Conservation (phyloP, 139 green algal species). For the Desmodesmus armatus region DNA sequence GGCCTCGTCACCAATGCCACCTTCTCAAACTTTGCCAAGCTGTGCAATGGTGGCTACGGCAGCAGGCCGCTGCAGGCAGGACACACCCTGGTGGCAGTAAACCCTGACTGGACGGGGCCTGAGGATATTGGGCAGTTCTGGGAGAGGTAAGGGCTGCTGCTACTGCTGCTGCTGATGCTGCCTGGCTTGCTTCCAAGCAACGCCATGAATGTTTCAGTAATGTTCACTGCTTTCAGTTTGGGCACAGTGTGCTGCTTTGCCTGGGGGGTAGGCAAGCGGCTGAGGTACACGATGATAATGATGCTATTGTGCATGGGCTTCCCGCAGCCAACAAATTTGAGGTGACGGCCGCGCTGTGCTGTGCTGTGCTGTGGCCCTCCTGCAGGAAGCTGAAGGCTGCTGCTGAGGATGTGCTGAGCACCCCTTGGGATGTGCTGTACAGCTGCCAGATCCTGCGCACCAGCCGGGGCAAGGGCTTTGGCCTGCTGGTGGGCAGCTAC, state of each 20-base stretch:
- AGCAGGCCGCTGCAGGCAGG: conserved; percentile 18
- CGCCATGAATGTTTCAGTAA: too few relatives aligned
- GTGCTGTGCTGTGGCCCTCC: too few relatives aligned
- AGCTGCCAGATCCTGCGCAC: conserved; percentile 35
- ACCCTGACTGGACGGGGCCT: conserved; percentile 36
- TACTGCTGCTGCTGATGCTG: background rate
- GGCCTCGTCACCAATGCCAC: conserved; percentile 21
- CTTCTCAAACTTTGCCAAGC: conserved; percentile 33
- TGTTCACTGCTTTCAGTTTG: too few relatives aligned
- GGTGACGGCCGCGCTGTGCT: too few relatives aligned
- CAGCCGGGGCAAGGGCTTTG: conserved; percentile 31
- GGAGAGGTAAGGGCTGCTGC: conserved; percentile 5
- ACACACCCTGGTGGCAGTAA: conserved; percentile 30
- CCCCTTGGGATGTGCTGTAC: conserved; percentile 26
- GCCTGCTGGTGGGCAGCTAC: conserved; percentile 42
- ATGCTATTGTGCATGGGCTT: too few relatives aligned
- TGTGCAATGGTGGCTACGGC: conserved; percentile 38
- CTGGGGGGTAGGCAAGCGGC: too few relatives aligned
- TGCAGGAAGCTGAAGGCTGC: conserved; percentile 28
- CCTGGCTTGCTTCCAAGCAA: background rate
- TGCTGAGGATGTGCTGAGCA: conserved; percentile 21
- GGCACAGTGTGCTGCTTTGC: too few relatives aligned
- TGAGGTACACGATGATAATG: too few relatives aligned
- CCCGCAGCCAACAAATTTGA: too few relatives aligned
- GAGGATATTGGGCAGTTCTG: conserved; percentile 36